A percentile compares a stretch with the other conserved stretches of the same genome.
phyloP scores from a whole-genome alignment of 2,329 filamentous ascomycete species.

The Sphaerulina populicola region DNA sequence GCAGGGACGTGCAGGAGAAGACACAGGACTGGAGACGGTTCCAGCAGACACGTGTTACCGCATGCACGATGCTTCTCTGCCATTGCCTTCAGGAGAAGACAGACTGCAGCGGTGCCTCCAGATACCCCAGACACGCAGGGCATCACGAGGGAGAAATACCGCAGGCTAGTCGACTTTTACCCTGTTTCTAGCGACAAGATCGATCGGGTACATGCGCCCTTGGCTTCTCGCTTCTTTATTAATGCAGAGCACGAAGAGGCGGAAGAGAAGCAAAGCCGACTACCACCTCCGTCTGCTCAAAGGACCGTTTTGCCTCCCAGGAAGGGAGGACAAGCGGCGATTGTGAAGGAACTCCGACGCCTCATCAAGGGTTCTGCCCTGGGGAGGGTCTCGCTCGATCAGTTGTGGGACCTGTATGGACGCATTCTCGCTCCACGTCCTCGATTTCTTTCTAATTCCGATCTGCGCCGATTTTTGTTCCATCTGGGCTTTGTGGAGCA shows the following conservation, averaged over 20 bases:
- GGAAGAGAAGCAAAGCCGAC: conserved; percentile 4
- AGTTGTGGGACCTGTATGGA: conserved; percentile 48
- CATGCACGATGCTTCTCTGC: neutral
- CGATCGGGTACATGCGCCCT: conserved; percentile 8
- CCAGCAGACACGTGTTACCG: neutral
- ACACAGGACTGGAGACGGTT: conserved; percentile 30
- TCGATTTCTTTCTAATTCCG: conserved; percentile 40
- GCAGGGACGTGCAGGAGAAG: conserved; percentile 45
- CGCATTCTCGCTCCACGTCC: conserved; percentile 48
- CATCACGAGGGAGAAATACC: conserved; percentile 39
- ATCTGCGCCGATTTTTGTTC: conserved; percentile 58
- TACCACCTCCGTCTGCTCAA: conserved; percentile 10
- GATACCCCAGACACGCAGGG: conserved; percentile 11
- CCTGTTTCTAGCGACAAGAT: conserved; percentile 13
- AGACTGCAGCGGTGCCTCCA: neutral
- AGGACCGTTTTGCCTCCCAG: conserved; percentile 11
- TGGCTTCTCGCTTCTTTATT: conserved; percentile 29
- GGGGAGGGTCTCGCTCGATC: conserved; percentile 17
- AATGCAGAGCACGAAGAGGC: conserved; percentile 24
- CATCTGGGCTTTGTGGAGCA: conserved; percentile 56
- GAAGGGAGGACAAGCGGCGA: conserved; percentile 17
- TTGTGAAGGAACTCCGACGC: conserved; percentile 11
- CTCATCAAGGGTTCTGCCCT: conserved; percentile 7
- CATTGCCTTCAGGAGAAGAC: neutral
- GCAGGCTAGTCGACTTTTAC: conserved; percentile 44